Evolutionary conservation across 2,329 filamentous ascomycete genomes (phyloP).

Genomic region (Hypoxylon sp.): DNA sequence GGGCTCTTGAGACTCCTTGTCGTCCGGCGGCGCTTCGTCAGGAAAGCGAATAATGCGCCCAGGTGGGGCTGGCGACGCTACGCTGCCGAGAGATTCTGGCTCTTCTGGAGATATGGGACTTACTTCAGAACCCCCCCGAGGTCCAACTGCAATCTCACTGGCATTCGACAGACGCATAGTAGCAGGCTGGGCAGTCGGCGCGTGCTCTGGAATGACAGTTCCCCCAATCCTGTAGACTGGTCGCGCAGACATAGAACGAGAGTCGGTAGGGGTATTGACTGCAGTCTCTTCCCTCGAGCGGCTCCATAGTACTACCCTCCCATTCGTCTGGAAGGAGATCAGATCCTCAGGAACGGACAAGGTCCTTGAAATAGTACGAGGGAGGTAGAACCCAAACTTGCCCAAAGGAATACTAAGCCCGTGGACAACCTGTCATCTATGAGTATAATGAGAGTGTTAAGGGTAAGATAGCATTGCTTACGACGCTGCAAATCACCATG

Average conservation of each 20-base stretch:
- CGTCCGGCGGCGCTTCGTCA: slow-evolving; percentile 53
- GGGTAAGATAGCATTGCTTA: slow-evolving; percentile 62
- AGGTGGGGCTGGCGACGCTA: slow-evolving; percentile 38
- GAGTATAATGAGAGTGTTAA: slow-evolving; percentile 28
- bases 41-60: slow-evolving; percentile 62
- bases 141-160: neutral
- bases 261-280: slow-evolving; percentile 31
- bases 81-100: slow-evolving; percentile 21
- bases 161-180: slow-evolving; percentile 19
- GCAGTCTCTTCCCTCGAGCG: slow-evolving; percentile 40
- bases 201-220: slow-evolving; percentile 52
- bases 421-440: slow-evolving; percentile 75
- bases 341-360: slow-evolving; percentile 56
- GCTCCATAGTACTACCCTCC: slow-evolving; percentile 40
- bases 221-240: slow-evolving; percentile 61
- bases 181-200: neutral
- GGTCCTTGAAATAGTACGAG: slow-evolving; percentile 72
- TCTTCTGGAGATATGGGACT: slow-evolving; percentile 5
- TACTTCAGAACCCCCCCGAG: slow-evolving; percentile 9
- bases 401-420: slow-evolving; percentile 85
- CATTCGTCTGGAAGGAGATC: slow-evolving; percentile 40
- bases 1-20: slow-evolving; percentile 13
- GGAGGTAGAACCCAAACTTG: slow-evolving; percentile 75
- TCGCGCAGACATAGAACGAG: slow-evolving; percentile 44
- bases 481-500: slow-evolving; percentile 83